These are phyloP conservation scores for Aethionema arabicum DNA, from an alignment of 345 rosid genomes.

Conservation along the genomic window DNA sequence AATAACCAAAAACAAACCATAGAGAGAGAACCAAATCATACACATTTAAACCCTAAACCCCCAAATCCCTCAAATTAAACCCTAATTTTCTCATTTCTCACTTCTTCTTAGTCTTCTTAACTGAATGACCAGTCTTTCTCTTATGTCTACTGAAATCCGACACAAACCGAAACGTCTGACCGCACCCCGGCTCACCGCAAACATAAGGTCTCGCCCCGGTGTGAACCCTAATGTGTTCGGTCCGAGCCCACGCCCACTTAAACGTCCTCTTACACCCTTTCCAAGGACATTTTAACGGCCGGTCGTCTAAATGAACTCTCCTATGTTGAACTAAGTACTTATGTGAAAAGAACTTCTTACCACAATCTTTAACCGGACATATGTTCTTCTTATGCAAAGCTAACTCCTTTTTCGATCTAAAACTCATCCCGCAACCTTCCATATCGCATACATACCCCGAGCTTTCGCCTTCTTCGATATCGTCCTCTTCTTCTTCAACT, in stretches of 20 bases:
- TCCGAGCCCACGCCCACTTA: slow-evolving; percentile 99
- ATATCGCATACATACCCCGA: slow-evolving; percentile 61
- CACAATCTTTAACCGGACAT: slow-evolving; percentile 90
- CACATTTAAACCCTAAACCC: too few species aligned
- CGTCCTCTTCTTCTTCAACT: slow-evolving; percentile 47
- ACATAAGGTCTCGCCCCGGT: slow-evolving; percentile 92
- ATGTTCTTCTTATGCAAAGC: slow-evolving; percentile 71
- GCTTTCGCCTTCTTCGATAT: slow-evolving; percentile 52
- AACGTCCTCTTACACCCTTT: slow-evolving; percentile 96
- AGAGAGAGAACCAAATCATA: too few species aligned
- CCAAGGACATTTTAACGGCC: slow-evolving; percentile 99
- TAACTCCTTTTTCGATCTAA: slow-evolving; percentile 66
- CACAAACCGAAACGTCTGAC: slow-evolving; percentile 89
- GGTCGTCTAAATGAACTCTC: slow-evolving; percentile 80
- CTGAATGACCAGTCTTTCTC: slow-evolving; percentile 89
- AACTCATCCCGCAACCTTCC: slow-evolving; percentile 92
- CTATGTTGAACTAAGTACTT: slow-evolving; percentile 95
- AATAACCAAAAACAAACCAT: too few species aligned
- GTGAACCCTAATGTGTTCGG: slow-evolving; percentile 95
- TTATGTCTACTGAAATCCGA: slow-evolving; percentile 96
- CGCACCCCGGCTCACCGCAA: slow-evolving; percentile 81
- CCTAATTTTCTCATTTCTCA: slow-evolving; percentile 20
- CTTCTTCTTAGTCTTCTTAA: slow-evolving; percentile 56
- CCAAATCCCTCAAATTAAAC: neutral
- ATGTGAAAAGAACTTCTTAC: slow-evolving; percentile 92